These are phyloP conservation scores for Onygenales sp. DNA, from an alignment of 2,329 filamentous ascomycete species.

Conservation along the genomic window DNA sequence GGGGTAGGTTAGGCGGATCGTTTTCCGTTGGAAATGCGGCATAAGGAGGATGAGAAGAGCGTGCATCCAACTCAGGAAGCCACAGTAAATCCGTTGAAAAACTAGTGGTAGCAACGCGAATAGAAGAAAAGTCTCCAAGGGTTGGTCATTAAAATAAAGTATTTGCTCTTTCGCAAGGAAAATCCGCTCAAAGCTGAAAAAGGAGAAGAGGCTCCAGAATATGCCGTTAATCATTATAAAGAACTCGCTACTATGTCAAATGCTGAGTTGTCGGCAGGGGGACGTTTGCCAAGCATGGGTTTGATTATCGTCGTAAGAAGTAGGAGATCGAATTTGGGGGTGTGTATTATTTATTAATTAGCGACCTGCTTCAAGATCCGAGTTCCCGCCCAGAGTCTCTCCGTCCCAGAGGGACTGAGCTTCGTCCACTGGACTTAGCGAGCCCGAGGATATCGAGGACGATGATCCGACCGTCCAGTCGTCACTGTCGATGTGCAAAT, in stretches of 20 bases:
- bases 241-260: constrained; percentile 13
- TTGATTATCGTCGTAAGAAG: not conserved
- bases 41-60: constrained; percentile 2
- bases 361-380: constrained; percentile 32
- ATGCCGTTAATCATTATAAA: constrained; percentile 25
- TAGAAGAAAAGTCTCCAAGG: constrained; percentile 12
- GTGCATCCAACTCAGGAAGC: not conserved
- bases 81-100: constrained; percentile 1
- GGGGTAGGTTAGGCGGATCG: too few relatives aligned
- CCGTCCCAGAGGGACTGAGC: constrained; percentile 37
- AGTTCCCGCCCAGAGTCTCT: constrained; percentile 27
- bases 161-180: constrained; percentile 20
- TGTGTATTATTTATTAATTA: constrained; percentile 10
- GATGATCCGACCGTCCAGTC: constrained; percentile 86
- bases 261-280: constrained; percentile 12
- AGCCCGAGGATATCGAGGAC: constrained; percentile 61
- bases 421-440: constrained; percentile 54
- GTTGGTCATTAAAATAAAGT: constrained; percentile 26
- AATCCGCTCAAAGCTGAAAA: constrained; percentile 30
- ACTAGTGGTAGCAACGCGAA: constrained; percentile 4
- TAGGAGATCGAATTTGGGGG: not conserved
- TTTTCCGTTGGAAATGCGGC: not conserved
- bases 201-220: constrained; percentile 18
- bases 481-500: constrained; percentile 59
- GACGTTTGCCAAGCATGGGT: constrained; percentile 2